phyloP scores from a whole-genome alignment of 2,329 filamentous ascomycete genomes.

The Calonectria honghensis region DNA sequence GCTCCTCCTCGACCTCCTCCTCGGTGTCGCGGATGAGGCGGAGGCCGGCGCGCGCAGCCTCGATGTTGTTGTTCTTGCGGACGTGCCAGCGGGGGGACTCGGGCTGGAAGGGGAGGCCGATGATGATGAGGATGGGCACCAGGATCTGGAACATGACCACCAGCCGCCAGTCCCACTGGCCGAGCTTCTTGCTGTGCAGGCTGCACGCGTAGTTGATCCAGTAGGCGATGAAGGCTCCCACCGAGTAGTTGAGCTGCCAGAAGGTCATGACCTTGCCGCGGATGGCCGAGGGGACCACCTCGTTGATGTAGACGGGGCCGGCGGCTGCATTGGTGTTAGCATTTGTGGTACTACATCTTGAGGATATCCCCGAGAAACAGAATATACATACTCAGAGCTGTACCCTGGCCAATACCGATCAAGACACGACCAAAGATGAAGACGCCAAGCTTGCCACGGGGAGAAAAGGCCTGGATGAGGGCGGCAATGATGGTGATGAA shows the following conservation, averaged over 20 bases:
- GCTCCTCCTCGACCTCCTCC: conserved; percentile 80
- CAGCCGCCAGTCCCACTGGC: conserved; percentile 84
- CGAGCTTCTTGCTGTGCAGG: conserved; percentile 72
- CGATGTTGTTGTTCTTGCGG: conserved; percentile 75
- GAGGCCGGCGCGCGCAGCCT: conserved; percentile 76
- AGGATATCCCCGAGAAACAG: too few species aligned
- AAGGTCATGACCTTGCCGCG: conserved; percentile 80
- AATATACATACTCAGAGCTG: conserved; percentile 70
- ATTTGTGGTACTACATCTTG: neutral
- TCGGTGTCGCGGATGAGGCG: conserved; percentile 77
- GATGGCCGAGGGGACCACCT: conserved; percentile 78
- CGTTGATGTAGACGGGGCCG: conserved; percentile 82
- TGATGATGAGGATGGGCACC: conserved; percentile 78
- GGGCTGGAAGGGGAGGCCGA: conserved; percentile 78
- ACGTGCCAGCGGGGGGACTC: conserved; percentile 83
- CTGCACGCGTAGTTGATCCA: conserved; percentile 79
- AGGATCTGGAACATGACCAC: conserved; percentile 84
- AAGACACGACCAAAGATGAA: conserved; percentile 82
- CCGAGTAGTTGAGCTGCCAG: conserved; percentile 80
- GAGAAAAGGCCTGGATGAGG: conserved; percentile 80
- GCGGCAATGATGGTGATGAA: conserved; percentile 80
- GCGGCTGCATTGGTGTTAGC: conserved; percentile 66
- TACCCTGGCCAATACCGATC: conserved; percentile 82
- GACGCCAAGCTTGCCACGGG: conserved; percentile 75
- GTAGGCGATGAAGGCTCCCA: conserved; percentile 72